Percentiles rank a stretch among this genome's conserved stretches.
Conservation (phyloP, 768 basidiomycete species). For the Leccinum ochraceum region DNA sequence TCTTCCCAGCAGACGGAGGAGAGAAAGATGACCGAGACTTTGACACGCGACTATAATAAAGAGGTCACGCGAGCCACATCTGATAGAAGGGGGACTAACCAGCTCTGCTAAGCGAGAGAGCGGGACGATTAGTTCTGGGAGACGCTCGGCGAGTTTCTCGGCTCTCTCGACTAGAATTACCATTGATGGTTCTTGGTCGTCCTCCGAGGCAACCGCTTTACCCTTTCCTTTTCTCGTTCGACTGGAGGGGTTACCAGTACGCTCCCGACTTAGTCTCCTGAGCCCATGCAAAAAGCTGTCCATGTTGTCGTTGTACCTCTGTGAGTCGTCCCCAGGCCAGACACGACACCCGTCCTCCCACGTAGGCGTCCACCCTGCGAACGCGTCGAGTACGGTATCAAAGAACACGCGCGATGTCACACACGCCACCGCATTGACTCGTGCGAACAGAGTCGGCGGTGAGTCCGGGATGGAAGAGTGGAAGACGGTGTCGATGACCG, state of each 20-base stretch:
- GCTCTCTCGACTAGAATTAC: constrained; percentile 68
- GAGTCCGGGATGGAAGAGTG: constrained; percentile 17
- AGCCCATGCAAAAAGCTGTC: constrained; percentile 75
- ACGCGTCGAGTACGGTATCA: constrained; percentile 61
- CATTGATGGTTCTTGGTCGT: constrained; percentile 36
- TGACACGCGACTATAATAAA: constrained; percentile 54
- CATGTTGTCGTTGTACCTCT: constrained; percentile 62
- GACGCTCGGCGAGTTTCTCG: constrained; percentile 60
- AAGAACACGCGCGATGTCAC: constrained; percentile 65
- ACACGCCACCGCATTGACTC: constrained; percentile 57
- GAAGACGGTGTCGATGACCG: constrained; percentile 31
- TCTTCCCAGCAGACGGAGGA: constrained; percentile 73
- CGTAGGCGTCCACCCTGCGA: constrained; percentile 53
- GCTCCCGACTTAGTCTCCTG: constrained; percentile 35
- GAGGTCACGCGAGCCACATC: constrained; percentile 5
- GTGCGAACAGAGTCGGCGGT: constrained; percentile 41
- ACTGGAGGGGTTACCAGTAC: constrained; percentile 6
- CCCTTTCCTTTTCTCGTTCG: constrained; percentile 35
- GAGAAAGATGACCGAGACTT: constrained; percentile 60
- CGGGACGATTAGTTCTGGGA: constrained; percentile 70
- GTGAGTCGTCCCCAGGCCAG: constrained; percentile 46
- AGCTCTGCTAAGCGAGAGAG: constrained; percentile 71
- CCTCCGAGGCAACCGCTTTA: constrained; percentile 23
- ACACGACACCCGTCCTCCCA: constrained; percentile 66
- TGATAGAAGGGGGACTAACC: constrained; percentile 41